A percentile compares a stretch with the other conserved stretches of the same genome.
phyloP scores from a whole-genome alignment of 2,329 filamentous ascomycete genomes.

The Ceratocystis variospora region DNA sequence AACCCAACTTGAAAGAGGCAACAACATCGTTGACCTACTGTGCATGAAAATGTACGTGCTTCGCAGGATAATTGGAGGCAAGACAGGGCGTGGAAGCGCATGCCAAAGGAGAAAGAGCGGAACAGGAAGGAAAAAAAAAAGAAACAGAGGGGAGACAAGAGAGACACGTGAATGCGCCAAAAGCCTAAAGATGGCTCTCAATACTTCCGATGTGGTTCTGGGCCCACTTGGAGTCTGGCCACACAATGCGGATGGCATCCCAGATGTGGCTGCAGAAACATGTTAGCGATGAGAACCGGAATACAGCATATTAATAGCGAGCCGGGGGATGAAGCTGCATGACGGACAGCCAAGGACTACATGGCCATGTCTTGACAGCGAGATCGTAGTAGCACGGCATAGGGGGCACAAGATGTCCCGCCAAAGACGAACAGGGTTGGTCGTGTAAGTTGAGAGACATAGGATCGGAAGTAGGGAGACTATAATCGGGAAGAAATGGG shows the following conservation, averaged over 20 bases:
- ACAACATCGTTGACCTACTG: neutral
- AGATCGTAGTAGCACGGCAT: neutral
- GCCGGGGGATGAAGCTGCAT: neutral
- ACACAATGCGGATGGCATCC: constrained; percentile 82
- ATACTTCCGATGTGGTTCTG: constrained; percentile 52
- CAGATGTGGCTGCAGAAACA: constrained; percentile 58
- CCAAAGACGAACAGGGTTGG: neutral
- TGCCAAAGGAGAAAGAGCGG: neutral
- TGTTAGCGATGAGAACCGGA: constrained; percentile 18
- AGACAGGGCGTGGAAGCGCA: neutral
- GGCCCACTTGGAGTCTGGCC: constrained; percentile 81
- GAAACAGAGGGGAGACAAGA: constrained; percentile 2
- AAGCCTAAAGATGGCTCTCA: constrained; percentile 60
- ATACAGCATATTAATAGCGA: constrained; percentile 19
- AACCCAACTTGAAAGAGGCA: neutral
- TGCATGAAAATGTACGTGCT: constrained; percentile 4
- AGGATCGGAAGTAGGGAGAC: constrained; percentile 18
- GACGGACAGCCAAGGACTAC: neutral
- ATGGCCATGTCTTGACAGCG: neutral
- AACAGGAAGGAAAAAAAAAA: neutral
- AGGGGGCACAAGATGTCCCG: neutral
- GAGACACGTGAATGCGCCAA: neutral
- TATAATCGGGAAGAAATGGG: constrained; percentile 31
- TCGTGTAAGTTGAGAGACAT: constrained; percentile 15
- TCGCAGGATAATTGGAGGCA: neutral